phyloP scores from a whole-genome alignment of 768 basidiomycete genomes.

The Suillus brevipes region DNA sequence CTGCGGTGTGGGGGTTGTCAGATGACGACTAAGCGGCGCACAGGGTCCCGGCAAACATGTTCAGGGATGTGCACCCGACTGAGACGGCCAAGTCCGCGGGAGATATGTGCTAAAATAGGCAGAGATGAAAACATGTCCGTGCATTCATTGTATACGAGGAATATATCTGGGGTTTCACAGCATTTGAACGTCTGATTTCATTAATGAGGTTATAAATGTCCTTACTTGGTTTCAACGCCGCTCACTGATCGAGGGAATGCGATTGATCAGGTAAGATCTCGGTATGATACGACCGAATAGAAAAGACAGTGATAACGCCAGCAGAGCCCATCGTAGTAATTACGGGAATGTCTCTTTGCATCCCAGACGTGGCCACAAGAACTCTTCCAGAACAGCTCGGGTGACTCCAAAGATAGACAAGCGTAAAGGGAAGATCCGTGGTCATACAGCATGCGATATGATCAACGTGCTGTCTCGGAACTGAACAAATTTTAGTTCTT shows the following conservation, averaged over 20 bases:
- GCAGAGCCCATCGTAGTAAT: neutral
- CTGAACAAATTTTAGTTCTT: neutral
- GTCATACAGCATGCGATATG: constrained; percentile 13
- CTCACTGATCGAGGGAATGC: neutral
- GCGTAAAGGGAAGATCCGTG: constrained; percentile 20
- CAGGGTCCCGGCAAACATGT: constrained; percentile 10
- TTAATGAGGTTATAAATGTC: neutral
- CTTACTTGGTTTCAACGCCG: neutral
- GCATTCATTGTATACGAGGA: neutral
- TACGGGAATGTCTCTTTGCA: constrained; percentile 1
- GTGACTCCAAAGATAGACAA: neutral
- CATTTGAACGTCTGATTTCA: neutral
- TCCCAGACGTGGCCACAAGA: neutral
- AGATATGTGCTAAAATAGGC: neutral
- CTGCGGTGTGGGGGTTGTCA: constrained; percentile 5
- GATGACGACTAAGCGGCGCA: neutral
- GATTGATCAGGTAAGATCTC: constrained; percentile 1
- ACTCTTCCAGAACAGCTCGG: constrained; percentile 1
- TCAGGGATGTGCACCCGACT: constrained; percentile 6
- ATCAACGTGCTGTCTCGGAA: constrained; percentile 12
- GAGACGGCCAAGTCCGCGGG: constrained; percentile 12
- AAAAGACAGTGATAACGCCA: no score
- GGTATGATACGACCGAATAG: neutral
- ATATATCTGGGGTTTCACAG: constrained; percentile 1
- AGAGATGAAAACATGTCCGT: neutral